Evolutionary conservation across 2,329 filamentous ascomycete genomes (phyloP).

Genomic region (Fusarium torulosum): DNA sequence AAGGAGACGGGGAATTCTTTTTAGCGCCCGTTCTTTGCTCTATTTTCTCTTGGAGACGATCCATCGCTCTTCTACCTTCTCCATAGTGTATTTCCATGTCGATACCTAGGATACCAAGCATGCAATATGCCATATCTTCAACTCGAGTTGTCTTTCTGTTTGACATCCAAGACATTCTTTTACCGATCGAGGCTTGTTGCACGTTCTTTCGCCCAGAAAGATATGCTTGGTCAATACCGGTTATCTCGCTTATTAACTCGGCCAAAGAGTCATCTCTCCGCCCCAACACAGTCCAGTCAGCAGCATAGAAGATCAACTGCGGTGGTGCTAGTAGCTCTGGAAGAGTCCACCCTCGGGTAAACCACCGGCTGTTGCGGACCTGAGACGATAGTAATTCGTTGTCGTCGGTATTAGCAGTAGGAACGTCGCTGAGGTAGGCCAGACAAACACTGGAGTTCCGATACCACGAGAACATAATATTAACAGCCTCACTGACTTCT

Average conservation of each 20-base stretch:
- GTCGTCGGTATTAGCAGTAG: slow-evolving; percentile 47
- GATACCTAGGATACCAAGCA: neutral
- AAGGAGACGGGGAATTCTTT: no score
- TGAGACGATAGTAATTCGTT: slow-evolving; percentile 12
- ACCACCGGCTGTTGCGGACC: neutral
- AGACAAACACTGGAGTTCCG: neutral
- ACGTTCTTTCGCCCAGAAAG: neutral
- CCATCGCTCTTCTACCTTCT: neutral
- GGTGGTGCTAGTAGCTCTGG: slow-evolving; percentile 15
- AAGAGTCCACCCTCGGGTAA: slow-evolving; percentile 35
- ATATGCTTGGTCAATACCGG: rapidly evolving
- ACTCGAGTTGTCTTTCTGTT: neutral
- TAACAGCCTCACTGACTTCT: neutral
- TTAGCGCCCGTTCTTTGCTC: no score
- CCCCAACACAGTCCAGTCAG: neutral
- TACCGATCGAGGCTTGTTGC: neutral
- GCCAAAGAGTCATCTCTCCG: neutral
- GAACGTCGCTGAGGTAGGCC: slow-evolving; percentile 35
- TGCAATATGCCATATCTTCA: neutral
- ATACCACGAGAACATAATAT: neutral
- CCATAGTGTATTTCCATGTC: neutral
- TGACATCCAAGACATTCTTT: neutral
- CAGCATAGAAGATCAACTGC: slow-evolving; percentile 12
- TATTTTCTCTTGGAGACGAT: neutral
- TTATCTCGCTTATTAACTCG: rapidly evolving